Percentiles rank a stretch among this genome's conserved stretches.
Evolutionary conservation across 2,329 filamentous ascomycete genomes (phyloP).

Genomic region (Aspergillus neotritici): DNA sequence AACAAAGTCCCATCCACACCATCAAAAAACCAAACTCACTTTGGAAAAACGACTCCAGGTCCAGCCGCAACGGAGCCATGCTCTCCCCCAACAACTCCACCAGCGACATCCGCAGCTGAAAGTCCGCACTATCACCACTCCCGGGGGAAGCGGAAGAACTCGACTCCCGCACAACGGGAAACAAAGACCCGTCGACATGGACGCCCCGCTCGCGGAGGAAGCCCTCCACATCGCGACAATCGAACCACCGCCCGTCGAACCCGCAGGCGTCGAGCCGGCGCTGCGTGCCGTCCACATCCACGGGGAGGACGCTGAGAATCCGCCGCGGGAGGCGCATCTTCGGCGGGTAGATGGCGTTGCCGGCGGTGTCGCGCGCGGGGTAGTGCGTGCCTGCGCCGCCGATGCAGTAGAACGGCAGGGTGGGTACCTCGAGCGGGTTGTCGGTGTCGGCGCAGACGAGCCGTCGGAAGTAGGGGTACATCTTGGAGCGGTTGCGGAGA

Average conservation of each 20-base stretch:
- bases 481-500: slow-evolving; percentile 43
- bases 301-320: slow-evolving; percentile 9
- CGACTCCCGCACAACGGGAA: background rate
- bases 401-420: slow-evolving; percentile 58
- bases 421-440: slow-evolving; percentile 55
- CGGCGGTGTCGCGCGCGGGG: slow-evolving; percentile 33
- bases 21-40: slow-evolving; percentile 1
- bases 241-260: slow-evolving; percentile 18
- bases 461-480: slow-evolving; percentile 34
- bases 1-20: background rate
- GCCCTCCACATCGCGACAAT: slow-evolving; percentile 18
- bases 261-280: slow-evolving; percentile 11
- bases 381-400: slow-evolving; percentile 66
- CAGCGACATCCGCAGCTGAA: background rate
- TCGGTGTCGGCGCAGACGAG: slow-evolving; percentile 34
- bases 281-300: background rate
- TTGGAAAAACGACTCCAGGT: background rate
- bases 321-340: slow-evolving; percentile 21
- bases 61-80: background rate
- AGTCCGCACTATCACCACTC: background rate
- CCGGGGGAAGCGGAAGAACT: background rate
- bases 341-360: slow-evolving; percentile 27
- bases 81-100: background rate
- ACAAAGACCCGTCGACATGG: slow-evolving; percentile 2
- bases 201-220: slow-evolving; percentile 13